Percentiles rank a stretch among this genome's conserved stretches.
These are phyloP conservation scores for Tuber aestivum DNA, from an alignment of 495 filamentous ascomycete genomes.

Conservation along the genomic window DNA sequence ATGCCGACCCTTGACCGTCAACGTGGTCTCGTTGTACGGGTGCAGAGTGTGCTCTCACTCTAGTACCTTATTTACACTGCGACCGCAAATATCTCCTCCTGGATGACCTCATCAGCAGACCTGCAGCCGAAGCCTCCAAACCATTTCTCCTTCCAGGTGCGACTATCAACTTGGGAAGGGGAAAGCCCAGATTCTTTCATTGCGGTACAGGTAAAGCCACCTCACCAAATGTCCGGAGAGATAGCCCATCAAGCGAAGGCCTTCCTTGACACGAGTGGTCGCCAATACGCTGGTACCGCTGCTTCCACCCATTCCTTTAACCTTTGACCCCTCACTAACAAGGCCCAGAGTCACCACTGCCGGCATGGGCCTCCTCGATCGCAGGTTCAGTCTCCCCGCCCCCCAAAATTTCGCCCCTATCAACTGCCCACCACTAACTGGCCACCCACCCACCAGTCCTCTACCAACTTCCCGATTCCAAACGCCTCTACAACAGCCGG, in stretches of 20 bases:
- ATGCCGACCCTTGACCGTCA: background rate
- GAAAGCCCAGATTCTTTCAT: conserved; percentile 1
- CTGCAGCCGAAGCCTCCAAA: background rate
- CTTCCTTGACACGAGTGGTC: conserved; percentile 21
- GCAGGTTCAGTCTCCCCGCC: conserved; percentile 11
- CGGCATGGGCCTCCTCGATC: conserved; percentile 33
- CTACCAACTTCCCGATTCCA: conserved; percentile 23
- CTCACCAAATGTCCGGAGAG: conserved; percentile 20
- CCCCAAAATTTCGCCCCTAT: conserved; percentile 3
- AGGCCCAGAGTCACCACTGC: conserved; percentile 33
- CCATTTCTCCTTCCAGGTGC: background rate
- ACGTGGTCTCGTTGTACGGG: background rate
- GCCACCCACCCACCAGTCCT: conserved; percentile 11
- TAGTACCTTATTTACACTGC: background rate
- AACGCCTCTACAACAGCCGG: conserved; percentile 22
- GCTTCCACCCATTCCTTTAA: background rate
- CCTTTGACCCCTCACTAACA: conserved; percentile 14
- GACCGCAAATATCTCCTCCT: conserved; percentile 21
- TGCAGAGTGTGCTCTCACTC: background rate
- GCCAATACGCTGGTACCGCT: conserved; percentile 31
- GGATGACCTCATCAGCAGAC: conserved; percentile 27
- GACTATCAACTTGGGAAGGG: background rate
- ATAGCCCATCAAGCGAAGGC: conserved; percentile 21
- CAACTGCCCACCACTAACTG: background rate
- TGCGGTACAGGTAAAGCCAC: background rate